Evolutionary conservation across 306 rosid genomes (phyloP).

Genomic region (Cicer cuneatum): DNA sequence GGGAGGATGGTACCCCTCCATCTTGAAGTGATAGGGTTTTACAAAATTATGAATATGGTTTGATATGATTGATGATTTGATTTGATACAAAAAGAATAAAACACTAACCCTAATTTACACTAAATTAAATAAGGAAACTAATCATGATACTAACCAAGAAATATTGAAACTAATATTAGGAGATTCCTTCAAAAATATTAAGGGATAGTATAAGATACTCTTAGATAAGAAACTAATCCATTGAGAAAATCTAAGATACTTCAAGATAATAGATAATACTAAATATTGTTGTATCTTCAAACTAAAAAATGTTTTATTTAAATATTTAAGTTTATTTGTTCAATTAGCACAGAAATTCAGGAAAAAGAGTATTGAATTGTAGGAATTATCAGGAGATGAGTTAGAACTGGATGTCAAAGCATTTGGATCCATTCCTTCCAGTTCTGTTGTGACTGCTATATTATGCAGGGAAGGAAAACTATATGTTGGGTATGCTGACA

Average conservation of each 20-base stretch:
- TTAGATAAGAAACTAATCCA: not conserved
- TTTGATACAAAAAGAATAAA: not conserved
- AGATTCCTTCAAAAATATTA: not conserved
- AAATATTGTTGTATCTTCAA: not conserved
- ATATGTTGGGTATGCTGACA: conserved; percentile 75
- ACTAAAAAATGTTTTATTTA: conserved; percentile 6
- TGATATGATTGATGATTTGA: conserved; percentile 19
- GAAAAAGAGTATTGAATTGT: conserved; percentile 38
- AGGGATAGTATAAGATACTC: not conserved
- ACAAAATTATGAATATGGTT: not conserved
- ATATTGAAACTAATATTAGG: not conserved
- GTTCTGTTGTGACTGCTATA: conserved; percentile 68
- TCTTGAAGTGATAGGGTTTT: not conserved
- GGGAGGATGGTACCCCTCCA: not conserved
- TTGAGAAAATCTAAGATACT: not conserved
- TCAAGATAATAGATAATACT: not conserved
- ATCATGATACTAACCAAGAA: not conserved
- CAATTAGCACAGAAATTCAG: conserved; percentile 36
- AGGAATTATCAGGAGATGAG: conserved; percentile 81
- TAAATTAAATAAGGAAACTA: not conserved
- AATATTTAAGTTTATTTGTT: conserved; percentile 15
- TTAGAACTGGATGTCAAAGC: conserved; percentile 63
- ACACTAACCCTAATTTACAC: not conserved
- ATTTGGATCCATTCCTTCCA: conserved; percentile 65
- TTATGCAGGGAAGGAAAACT: conserved; percentile 79